Conservation (phyloP, 306 rosid species). For the Alnus glutinosa region DNA sequence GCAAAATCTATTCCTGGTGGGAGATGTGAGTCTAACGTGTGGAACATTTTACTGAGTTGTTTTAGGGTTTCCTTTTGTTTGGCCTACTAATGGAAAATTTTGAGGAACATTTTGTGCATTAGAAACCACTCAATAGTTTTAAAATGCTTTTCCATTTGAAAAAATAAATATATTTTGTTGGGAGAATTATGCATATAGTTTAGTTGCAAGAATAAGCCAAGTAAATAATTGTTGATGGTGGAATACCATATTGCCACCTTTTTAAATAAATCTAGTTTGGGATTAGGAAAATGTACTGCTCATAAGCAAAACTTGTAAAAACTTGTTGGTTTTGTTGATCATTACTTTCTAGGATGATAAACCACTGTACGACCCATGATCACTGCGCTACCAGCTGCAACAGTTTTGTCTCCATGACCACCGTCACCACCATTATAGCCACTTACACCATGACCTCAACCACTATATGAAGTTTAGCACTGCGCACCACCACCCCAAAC, state of each 20-base stretch:
- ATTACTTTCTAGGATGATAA: no score
- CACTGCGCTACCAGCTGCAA: not conserved
- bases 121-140: not conserved
- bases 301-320: not conserved
- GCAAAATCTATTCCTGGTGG: conserved; percentile 14
- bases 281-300: not conserved
- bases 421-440: not conserved
- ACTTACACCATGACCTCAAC: not conserved
- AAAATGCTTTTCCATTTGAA: not conserved
- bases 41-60: conserved; percentile 14
- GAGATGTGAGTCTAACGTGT: conserved; percentile 4
- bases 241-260: not conserved
- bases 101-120: not conserved
- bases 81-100: not conserved
- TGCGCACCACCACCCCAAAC: not conserved
- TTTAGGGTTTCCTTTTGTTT: not conserved
- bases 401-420: not conserved
- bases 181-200: not conserved
- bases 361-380: not conserved
- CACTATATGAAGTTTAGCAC: no score
- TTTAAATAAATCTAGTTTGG: not conserved
- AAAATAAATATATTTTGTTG: no score
- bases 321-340: no score
- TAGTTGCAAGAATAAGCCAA: not conserved
- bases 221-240: not conserved